phyloP scores from a whole-genome alignment of 495 filamentous ascomycete species.

The Neurospora intermedia region DNA sequence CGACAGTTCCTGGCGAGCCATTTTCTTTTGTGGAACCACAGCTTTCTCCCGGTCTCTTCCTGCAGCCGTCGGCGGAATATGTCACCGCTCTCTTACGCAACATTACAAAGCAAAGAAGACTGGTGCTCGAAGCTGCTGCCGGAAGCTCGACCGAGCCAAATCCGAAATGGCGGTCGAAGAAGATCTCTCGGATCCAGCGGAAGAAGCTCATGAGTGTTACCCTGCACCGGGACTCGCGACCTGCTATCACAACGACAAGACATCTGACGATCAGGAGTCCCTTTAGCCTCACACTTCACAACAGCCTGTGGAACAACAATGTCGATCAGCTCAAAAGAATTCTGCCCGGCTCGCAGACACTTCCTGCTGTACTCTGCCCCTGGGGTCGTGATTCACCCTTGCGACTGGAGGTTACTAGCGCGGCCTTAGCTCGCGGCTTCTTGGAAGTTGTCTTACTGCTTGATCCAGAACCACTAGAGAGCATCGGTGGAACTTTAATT shows the following conservation, averaged over 20 bases:
- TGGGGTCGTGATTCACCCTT: background rate
- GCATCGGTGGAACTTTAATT: background rate
- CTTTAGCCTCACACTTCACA: background rate
- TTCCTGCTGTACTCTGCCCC: background rate
- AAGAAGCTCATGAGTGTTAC: background rate
- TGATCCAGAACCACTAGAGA: background rate
- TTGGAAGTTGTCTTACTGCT: background rate
- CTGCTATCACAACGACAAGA: background rate
- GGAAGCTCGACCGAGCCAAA: background rate
- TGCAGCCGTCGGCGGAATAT: background rate
- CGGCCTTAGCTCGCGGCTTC: background rate
- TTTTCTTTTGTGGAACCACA: background rate
- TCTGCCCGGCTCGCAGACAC: background rate
- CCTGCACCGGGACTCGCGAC: background rate
- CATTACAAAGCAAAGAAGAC: background rate
- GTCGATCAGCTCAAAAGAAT: background rate
- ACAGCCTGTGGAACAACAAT: background rate
- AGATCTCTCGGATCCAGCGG: background rate
- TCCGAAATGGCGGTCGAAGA: background rate
- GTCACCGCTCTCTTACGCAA: background rate
- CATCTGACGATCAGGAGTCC: background rate
- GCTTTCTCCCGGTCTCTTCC: background rate
- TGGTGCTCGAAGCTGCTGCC: background rate
- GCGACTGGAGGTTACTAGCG: background rate
- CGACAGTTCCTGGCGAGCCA: background rate